These are phyloP conservation scores for Rugosomyces carneus DNA, from an alignment of 1,284 basidiomycete species.

Conservation along the genomic window DNA sequence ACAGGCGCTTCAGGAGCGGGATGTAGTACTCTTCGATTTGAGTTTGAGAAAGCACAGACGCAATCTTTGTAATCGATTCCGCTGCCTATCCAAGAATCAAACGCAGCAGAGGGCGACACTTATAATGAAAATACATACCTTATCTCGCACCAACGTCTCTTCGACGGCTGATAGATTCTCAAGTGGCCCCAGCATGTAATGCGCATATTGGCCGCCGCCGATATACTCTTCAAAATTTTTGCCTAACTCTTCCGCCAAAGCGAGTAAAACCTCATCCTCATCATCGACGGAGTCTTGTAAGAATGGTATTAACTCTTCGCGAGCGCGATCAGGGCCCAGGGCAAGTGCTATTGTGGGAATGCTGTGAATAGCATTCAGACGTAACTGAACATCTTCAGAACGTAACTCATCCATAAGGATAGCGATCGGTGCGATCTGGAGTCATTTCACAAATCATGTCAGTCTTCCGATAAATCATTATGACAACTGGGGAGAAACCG, in stretches of 20 bases:
- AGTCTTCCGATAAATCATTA: slow-evolving; percentile 16
- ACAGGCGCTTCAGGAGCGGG: slow-evolving; percentile 85
- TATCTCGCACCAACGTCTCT: slow-evolving; percentile 97
- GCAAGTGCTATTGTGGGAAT: slow-evolving; percentile 98
- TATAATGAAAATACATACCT: slow-evolving; percentile 49
- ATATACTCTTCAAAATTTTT: slow-evolving; percentile 92
- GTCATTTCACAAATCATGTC: slow-evolving; percentile 14
- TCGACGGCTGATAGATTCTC: slow-evolving; percentile 97
- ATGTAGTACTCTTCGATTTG: slow-evolving; percentile 93
- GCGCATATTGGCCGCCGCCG: slow-evolving; percentile 86
- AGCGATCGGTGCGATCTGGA: slow-evolving; percentile 79
- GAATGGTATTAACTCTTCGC: slow-evolving; percentile 96
- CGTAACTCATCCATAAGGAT: slow-evolving; percentile 94
- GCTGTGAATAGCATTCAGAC: slow-evolving; percentile 96
- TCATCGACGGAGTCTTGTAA: slow-evolving; percentile 98
- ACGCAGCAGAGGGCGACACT: not conserved
- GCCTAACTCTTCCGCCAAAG: slow-evolving; percentile 94
- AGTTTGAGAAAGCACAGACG: slow-evolving; percentile 67
- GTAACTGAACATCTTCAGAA: slow-evolving; percentile 91
- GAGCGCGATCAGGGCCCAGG: slow-evolving; percentile 90
- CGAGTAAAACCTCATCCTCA: slow-evolving; percentile 97
- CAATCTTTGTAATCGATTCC: slow-evolving; percentile 94
- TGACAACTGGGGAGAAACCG: slow-evolving; percentile 20
- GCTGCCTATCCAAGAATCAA: slow-evolving; percentile 63
- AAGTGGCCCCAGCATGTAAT: slow-evolving; percentile 86